Base-by-base conservation (phyloP, 306 rosid species). In the Ammopiptanthus mongolicus region DNA sequence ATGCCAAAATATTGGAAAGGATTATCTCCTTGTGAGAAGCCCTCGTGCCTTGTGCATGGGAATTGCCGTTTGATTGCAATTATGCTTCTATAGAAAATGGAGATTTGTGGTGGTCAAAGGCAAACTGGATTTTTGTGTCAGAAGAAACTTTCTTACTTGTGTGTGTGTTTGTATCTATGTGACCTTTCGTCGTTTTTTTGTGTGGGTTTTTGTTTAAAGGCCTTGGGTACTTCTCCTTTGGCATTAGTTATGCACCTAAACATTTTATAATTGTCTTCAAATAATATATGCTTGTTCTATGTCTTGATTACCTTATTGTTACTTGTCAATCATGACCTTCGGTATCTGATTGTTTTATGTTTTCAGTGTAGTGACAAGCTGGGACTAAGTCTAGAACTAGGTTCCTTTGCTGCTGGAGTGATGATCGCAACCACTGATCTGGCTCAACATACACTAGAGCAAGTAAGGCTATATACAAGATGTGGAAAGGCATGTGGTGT, bases 391-490 rank as follows among this genome's bases (percentile, higher is more conserved):
- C 97, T 96, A 72, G 98, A 96, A 73, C 79, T 96, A 52, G 99
- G 99, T 72, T 89, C 99, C 50, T 96, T 92, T 86, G 99, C 99
- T 22, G 98, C 99, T 47, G 99, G 99, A 76, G 98, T 96, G 82
- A 96, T 96, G 98, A 92, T 96, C 79, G 86, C 99, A 78, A 96
- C 99, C 75, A 96, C 99, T 63, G 98, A 89, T 90, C 88, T 90
- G 71, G 96, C 91, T 80, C 98, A 92, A 71, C 99, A 96, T 82
- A 92, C 99, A 29, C 92, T 96, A 62, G 97, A 96, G 85, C 97
- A 96, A 85, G 99, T 90, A 85, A 80, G 88, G 48, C 56, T 68
- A 36, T 14, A 7, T 73, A 50, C 42, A 22, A 44, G 33, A 65
- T 46, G 50, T 59, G 57, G 66, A 59, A 80, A 47, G 69, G 62